Conservation (phyloP, 2,329 filamentous ascomycete genomes). For the Penicillium sp. region DNA sequence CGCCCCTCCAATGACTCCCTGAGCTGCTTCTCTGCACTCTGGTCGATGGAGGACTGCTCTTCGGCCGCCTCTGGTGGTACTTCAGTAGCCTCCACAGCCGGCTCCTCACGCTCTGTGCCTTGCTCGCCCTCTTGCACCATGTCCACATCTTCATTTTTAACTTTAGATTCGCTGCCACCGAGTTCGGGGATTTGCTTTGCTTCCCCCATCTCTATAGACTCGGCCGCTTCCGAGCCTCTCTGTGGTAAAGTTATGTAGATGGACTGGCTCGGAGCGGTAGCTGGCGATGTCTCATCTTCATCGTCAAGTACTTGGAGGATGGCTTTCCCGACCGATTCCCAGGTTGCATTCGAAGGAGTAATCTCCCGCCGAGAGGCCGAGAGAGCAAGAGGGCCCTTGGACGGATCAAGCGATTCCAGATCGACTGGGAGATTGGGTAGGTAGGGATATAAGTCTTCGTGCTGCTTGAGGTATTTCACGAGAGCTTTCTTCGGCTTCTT, state of each 20-base stretch:
- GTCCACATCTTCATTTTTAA: constrained; percentile 16
- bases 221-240: constrained; percentile 21
- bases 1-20: constrained; percentile 35
- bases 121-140: constrained; percentile 17
- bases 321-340: constrained; percentile 48
- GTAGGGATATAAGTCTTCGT: constrained; percentile 52
- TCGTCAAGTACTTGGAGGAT: constrained; percentile 44
- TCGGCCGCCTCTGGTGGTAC: constrained; percentile 22
- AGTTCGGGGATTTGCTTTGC: constrained; percentile 11
- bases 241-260: constrained; percentile 43
- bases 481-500: constrained; percentile 51
- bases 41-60: constrained; percentile 34
- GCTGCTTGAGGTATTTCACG: constrained; percentile 49
- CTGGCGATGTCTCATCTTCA: constrained; percentile 34
- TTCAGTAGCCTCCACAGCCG: constrained; percentile 9
- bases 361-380: constrained; percentile 39
- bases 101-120: constrained; percentile 8
- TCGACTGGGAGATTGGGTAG: constrained; percentile 36
- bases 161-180: constrained; percentile 3
- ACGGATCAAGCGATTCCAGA: constrained; percentile 27
- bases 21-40: constrained; percentile 36
- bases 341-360: constrained; percentile 34
- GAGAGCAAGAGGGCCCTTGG: constrained; percentile 36
- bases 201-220: constrained; percentile 15
- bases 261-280: constrained; percentile 35